Conservation (phyloP, 1,139 yeast species). For the Chernovozyma sophiae-reginae region DNA sequence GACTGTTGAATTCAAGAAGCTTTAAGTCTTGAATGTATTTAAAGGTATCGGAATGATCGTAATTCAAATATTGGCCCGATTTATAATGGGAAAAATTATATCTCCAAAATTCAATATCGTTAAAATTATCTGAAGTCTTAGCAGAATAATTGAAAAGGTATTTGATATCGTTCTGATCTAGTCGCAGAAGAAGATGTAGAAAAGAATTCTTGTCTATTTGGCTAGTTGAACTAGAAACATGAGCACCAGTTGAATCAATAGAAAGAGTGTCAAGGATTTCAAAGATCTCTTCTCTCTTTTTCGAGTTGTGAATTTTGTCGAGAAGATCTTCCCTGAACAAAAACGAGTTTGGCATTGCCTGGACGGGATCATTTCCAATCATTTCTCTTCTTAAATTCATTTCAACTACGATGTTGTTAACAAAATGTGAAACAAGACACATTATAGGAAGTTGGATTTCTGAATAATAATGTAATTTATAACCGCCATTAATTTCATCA, state of each 20-base stretch:
- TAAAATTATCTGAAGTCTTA: conserved; percentile 15
- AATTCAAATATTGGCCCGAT: conserved; percentile 31
- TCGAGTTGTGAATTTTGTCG: conserved; percentile 13
- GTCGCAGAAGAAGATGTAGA: conserved; percentile 3
- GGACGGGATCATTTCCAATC: conserved; percentile 11
- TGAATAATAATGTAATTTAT: conserved; percentile 6
- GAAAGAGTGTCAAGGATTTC: conserved; percentile 7
- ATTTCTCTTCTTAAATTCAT: conserved; percentile 18
- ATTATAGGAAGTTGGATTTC: conserved; percentile 20
- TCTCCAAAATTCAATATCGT: conserved; percentile 19
- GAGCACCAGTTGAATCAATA: neutral
- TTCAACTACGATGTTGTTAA: conserved; percentile 24
- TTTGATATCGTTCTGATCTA: conserved; percentile 12
- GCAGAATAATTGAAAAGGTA: conserved; percentile 13
- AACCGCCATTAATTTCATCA: conserved; percentile 4
- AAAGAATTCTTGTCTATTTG: neutral
- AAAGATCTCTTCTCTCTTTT: conserved; percentile 14
- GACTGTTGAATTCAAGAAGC: conserved; percentile 16
- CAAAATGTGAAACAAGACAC: conserved; percentile 9
- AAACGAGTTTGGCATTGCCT: conserved; percentile 8
- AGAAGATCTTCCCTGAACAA: conserved; percentile 15
- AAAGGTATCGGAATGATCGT: conserved; percentile 24
- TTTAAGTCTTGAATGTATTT: conserved; percentile 13
- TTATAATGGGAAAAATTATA: conserved; percentile 22
- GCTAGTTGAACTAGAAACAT: neutral